phyloP scores from a whole-genome alignment of 345 rosid species.

The Psidium friedrichsthalianum region DNA sequence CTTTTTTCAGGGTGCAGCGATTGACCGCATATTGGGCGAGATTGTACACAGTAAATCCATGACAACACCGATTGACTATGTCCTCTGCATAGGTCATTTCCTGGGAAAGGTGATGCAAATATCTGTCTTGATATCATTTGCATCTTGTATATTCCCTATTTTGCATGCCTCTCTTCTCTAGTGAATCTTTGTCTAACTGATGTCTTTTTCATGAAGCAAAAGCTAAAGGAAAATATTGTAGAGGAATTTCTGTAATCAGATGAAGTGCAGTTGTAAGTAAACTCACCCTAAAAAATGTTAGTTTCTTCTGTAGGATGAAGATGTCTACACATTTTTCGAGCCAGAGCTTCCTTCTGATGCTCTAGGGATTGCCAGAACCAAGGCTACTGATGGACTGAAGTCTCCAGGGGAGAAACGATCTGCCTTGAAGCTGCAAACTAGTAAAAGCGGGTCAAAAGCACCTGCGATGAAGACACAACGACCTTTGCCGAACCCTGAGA shows the following conservation, averaged over 20 bases:
- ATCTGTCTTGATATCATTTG: background rate
- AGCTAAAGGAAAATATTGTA: background rate
- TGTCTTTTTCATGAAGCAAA: background rate
- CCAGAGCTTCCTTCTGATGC: constrained; percentile 81
- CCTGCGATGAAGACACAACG: constrained; percentile 46
- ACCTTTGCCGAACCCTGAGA: constrained; percentile 40
- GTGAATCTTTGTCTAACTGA: background rate
- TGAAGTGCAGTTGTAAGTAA: background rate
- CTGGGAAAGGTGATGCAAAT: constrained; percentile 65
- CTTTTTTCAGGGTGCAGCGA: constrained; percentile 76
- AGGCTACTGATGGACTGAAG: constrained; percentile 50
- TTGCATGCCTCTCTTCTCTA: background rate
- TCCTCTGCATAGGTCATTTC: constrained; percentile 93
- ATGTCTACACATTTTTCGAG: constrained; percentile 90
- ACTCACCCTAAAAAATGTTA: background rate
- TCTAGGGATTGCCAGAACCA: constrained; percentile 37
- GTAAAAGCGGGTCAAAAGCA: constrained; percentile 63
- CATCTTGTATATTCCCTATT: too few relatives aligned
- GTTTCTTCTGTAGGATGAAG: constrained; percentile 67
- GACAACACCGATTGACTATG: constrained; percentile 89
- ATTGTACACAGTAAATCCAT: constrained; percentile 91
- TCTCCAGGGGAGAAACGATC: constrained; percentile 48
- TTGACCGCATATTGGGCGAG: constrained; percentile 93
- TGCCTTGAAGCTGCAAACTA: constrained; percentile 40
- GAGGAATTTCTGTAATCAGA: background rate